Conservation (phyloP, 2,329 filamentous ascomycete genomes). For the Neopestalotiopsis rosae region DNA sequence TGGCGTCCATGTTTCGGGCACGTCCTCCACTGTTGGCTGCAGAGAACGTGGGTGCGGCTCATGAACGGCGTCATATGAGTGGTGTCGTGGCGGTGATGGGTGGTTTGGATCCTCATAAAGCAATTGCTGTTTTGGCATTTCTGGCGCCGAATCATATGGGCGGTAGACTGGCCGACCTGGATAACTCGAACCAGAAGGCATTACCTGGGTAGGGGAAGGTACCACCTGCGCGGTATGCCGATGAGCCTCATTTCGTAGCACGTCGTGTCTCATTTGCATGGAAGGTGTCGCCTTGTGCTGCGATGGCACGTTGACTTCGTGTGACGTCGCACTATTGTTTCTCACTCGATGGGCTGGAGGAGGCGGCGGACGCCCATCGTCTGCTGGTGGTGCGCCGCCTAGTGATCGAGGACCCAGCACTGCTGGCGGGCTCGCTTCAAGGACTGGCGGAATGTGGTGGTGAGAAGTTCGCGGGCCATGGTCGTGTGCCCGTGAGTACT, state of each 20-base stretch:
- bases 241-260: constrained; percentile 62
- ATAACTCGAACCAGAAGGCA: constrained; percentile 47
- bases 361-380: constrained; percentile 53
- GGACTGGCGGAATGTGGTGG: constrained; percentile 24
- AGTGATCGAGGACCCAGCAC: constrained; percentile 37
- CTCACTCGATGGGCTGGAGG: constrained; percentile 60
- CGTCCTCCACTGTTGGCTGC: constrained; percentile 70
- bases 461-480: constrained; percentile 28
- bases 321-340: constrained; percentile 48
- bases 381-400: constrained; percentile 31
- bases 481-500: constrained; percentile 37
- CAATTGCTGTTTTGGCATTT: constrained; percentile 37
- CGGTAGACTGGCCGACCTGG: constrained; percentile 60
- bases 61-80: constrained; percentile 55
- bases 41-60: constrained; percentile 55
- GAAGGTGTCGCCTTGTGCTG: constrained; percentile 48
- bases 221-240: constrained; percentile 46
- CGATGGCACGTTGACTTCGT: constrained; percentile 49
- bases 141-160: constrained; percentile 53
- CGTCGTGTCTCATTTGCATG: constrained; percentile 65
- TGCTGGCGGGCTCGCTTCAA: constrained; percentile 27
- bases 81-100: constrained; percentile 48
- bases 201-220: constrained; percentile 22
- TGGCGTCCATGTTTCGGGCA: constrained; percentile 56
- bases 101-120: constrained; percentile 42